Conservation (phyloP, 2,329 filamentous ascomycete genomes). For the Fusarium sp. region DNA sequence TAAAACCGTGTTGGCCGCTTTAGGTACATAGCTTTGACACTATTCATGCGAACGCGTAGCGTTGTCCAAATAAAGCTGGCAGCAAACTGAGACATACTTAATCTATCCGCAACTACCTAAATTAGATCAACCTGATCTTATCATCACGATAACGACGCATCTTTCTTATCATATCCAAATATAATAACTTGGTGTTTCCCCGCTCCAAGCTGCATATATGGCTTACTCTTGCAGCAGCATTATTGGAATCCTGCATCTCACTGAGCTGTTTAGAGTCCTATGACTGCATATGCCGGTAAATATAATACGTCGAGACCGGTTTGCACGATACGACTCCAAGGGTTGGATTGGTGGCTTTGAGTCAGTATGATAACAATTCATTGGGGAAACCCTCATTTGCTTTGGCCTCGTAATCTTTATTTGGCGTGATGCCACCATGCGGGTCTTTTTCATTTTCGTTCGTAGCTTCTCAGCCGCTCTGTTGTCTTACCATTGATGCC, state of each 20-base stretch:
- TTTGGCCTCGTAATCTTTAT: not conserved
- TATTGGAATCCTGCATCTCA: not conserved
- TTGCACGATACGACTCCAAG: not conserved
- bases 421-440: not conserved
- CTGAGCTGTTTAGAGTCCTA: not conserved
- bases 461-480: not conserved
- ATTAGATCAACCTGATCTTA: not conserved
- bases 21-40: not conserved
- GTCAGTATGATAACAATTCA: not conserved
- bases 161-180: accelerated
- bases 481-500: not conserved
- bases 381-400: not conserved
- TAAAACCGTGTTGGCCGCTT: not conserved
- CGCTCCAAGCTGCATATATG: not conserved
- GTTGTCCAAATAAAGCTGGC: no score
- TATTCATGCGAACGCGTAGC: not conserved
- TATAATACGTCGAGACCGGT: not conserved
- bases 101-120: not conserved
- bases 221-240: not conserved
- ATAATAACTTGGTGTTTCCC: not conserved
- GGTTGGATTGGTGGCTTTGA: not conserved
- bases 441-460: not conserved
- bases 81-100: not conserved
- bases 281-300: not conserved
- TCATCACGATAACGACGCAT: not conserved